Evolutionary conservation across 2,329 filamentous ascomycete species (phyloP).

Genomic region (Clathrospora elynae): DNA sequence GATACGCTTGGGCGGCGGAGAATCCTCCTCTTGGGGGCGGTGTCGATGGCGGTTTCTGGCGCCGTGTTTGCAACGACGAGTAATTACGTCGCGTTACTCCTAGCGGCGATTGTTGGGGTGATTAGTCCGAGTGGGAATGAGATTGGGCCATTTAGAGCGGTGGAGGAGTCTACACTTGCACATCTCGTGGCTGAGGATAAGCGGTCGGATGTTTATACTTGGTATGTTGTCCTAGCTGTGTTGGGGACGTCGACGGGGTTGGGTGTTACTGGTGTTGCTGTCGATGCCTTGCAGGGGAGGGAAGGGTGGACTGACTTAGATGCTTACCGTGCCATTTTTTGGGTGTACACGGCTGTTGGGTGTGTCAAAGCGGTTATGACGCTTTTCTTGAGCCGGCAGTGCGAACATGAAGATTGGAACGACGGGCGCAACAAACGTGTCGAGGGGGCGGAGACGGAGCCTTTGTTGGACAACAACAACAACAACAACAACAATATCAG

Average conservation of each 20-base stretch:
- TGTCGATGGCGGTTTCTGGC: conserved; percentile 45
- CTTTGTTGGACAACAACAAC: conserved; percentile 24
- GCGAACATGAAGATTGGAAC: conserved; percentile 39
- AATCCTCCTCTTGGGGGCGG: conserved; percentile 42
- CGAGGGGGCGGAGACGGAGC: conserved; percentile 31
- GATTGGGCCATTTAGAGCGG: conserved; percentile 50
- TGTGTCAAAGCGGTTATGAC: conserved; percentile 47
- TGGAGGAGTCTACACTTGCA: conserved; percentile 48
- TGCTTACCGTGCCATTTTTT: conserved; percentile 51
- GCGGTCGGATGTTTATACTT: conserved; percentile 47
- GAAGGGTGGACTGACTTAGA: conserved; percentile 47
- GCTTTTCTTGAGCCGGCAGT: conserved; percentile 46
- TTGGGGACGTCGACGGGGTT: conserved; percentile 45
- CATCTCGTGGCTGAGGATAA: conserved; percentile 39
- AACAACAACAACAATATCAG: conserved; percentile 8
- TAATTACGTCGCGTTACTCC: conserved; percentile 40
- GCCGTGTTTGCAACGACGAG: conserved; percentile 42
- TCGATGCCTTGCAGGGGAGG: conserved; percentile 38
- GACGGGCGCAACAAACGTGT: conserved; percentile 3
- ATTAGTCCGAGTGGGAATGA: conserved; percentile 49
- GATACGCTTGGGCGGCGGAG: conserved; percentile 43
- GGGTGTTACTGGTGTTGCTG: conserved; percentile 45
- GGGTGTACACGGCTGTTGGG: conserved; percentile 51
- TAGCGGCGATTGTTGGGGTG: conserved; percentile 47
- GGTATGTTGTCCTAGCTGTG: conserved; percentile 49